Percentiles rank a stretch among this genome's conserved stretches.
Conservation (phyloP, 805 yeast species). For the Candida taoyuanica region DNA sequence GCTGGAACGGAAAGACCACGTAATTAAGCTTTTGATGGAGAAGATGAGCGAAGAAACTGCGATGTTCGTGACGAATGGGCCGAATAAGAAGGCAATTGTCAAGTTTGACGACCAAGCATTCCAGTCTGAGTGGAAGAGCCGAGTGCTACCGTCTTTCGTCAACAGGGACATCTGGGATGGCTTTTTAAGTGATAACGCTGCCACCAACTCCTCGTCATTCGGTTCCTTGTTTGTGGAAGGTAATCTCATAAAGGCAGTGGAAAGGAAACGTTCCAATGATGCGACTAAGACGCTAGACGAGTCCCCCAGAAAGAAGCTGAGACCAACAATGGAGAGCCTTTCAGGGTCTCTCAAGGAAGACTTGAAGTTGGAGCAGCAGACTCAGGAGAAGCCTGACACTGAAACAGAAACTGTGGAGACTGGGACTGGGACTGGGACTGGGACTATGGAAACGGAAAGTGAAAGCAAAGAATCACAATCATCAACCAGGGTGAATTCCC, state of each 20-base stretch:
- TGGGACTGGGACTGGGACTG: too few relatives aligned
- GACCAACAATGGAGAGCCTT: conserved; percentile 10
- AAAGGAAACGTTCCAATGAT: not conserved
- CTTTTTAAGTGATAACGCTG: conserved; percentile 12
- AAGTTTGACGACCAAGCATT: conserved; percentile 16
- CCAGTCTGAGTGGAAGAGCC: conserved; percentile 19
- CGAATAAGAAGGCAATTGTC: conserved; percentile 19
- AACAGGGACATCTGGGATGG: conserved; percentile 24
- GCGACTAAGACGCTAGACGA: not conserved
- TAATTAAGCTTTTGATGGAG: conserved; percentile 28
- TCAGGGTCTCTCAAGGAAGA: conserved; percentile 17
- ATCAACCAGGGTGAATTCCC: too few relatives aligned
- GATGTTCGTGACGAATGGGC: conserved; percentile 1
- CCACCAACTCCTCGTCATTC: conserved; percentile 11
- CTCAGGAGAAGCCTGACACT: too few relatives aligned
- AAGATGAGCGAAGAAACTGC: conserved; percentile 16
- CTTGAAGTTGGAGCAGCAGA: too few relatives aligned
- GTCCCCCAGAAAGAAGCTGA: conserved; percentile 5
- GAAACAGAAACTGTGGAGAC: too few relatives aligned
- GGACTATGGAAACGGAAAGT: too few relatives aligned
- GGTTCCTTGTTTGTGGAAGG: conserved; percentile 15
- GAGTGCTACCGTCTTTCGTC: conserved; percentile 8
- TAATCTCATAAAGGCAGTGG: not conserved
- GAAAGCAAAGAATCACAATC: too few relatives aligned
- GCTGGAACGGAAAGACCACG: conserved; percentile 29